Evolutionary conservation across 208 protist genomes (phyloP), one percentile per base, ranked within the genome.

Genomic region (Trypanosoma theileri): DNA sequence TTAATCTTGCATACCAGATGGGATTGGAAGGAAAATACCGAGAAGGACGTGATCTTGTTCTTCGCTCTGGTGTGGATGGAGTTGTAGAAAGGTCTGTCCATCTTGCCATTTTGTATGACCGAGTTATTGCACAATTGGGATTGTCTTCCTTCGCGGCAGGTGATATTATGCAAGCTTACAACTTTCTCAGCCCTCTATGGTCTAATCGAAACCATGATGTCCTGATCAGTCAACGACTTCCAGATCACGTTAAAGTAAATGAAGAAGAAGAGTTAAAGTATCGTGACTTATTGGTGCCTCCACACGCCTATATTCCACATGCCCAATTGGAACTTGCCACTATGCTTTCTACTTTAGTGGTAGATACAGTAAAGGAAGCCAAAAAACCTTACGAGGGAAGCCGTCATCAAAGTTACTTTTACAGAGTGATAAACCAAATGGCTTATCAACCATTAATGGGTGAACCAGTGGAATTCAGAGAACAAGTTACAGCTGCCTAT

Each of bases 341-440:
- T 13, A 80, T 96, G 62, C 85, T 96, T 52, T 90, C 85, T 26
- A 86, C 85, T 14, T 79, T 96, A 13, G 61, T 91, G 28, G 75
- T 91, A 24, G 86, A 90, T 68, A 85, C 87, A 26, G 68, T 80
- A 42, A 79, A 81, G 44, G 87, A 96, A 61, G 86, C 88, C 40
- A 82, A 89, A 65, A 92, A 86, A 41, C 91, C 91, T 46, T 93
- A 92, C 69, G 86, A 93, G 64, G 72, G 68, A 19, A 91, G 71
- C 50, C 78, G 79, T 54, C 79, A 88, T 64, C 74, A 84, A 68
- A 65, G 74, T 31, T 90, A 87, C 74, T 92, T 95, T 53, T 88
- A 88, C 79, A 73, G 81, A 46, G 71, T 81, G 26, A 63, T 93
- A 40, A 81, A 72, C 44, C 79, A 82, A 48, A 74, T 77, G 28